phyloP scores from a whole-genome alignment of 2,329 filamentous ascomycete genomes.

The Colletotrichum sp. region DNA sequence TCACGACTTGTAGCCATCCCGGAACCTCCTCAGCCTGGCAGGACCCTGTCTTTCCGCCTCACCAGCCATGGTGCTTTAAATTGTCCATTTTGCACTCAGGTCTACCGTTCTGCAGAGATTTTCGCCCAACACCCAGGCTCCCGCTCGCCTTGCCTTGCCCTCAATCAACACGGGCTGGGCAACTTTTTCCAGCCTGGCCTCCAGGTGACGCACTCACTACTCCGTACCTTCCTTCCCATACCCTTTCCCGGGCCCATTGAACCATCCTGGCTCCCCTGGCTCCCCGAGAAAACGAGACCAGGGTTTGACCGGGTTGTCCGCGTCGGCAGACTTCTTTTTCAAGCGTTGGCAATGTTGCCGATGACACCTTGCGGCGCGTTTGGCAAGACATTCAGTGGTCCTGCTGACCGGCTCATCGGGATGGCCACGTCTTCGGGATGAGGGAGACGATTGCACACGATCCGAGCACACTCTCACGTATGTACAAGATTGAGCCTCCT shows the following conservation, averaged over 20 bases:
- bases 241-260: neutral
- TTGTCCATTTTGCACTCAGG: conserved; percentile 3
- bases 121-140: neutral
- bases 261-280: neutral
- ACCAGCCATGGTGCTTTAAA: conserved; percentile 13
- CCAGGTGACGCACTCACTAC: conserved; percentile 5
- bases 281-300: neutral
- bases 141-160: neutral
- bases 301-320: conserved; percentile 1
- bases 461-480: neutral
- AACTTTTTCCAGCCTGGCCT: neutral
- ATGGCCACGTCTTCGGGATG: neutral
- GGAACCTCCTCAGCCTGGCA: neutral
- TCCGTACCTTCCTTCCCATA: neutral
- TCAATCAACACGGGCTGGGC: neutral
- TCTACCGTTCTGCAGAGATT: conserved; percentile 1
- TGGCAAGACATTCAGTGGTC: neutral
- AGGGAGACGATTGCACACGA: neutral
- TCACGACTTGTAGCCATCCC: neutral
- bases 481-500: neutral
- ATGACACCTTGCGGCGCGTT: neutral
- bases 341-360: neutral
- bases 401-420: neutral
- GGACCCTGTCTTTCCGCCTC: neutral
- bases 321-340: neutral